Evolutionary conservation across 106 monocot genomes (phyloP), one percentile per base, ranked within the genome.

Genomic region (Iris macrosiphon): DNA sequence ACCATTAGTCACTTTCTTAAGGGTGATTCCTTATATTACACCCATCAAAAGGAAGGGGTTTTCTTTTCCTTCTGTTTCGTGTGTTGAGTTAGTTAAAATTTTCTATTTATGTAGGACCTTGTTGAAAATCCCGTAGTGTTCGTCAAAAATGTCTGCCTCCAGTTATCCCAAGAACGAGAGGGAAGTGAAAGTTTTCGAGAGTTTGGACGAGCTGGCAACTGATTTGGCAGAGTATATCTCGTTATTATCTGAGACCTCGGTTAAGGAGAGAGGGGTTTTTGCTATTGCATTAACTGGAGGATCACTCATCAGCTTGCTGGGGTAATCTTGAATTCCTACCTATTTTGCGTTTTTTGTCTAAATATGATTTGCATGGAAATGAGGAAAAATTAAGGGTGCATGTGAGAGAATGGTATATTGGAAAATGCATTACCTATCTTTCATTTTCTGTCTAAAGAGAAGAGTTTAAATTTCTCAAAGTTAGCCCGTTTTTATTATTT

Each of bases 161-260:
- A 35, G 61, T 34, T 57, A 58, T 37, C 31, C 31, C 2, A 68
- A 73, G 43, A 33, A 18, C 33, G 69, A 35, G 39, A 26, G 61
- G 19, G 79, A 85, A 31, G 16, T 79, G 40, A 75, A 72, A 65
- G 64, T 75, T 40, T 79, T 72, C 27, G 79, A 75, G 28, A 76
- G 50, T 13, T 33, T 57, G 50, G 79, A 79, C 69, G 84, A 85
- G 14, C 72, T 85, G 15, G 31, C 68, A 20, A 72, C 72, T 23
- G 72, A 75, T 64, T 59, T 76, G 31, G 76, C 64, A n/a, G 76
- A 76, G 37, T 70, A 76, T 37, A 40, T 76, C 5, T 63, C 69
- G 7, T 45, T 59, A 59, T 6, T 76, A 31, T 70, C 69, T 23
- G 76, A 76, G 52, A 37, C 16, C 22, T 63, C 37, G 7, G 69